Base-by-base conservation (phyloP, 1,284 basidiomycete genomes). In the Trichosporon faecale region DNA sequence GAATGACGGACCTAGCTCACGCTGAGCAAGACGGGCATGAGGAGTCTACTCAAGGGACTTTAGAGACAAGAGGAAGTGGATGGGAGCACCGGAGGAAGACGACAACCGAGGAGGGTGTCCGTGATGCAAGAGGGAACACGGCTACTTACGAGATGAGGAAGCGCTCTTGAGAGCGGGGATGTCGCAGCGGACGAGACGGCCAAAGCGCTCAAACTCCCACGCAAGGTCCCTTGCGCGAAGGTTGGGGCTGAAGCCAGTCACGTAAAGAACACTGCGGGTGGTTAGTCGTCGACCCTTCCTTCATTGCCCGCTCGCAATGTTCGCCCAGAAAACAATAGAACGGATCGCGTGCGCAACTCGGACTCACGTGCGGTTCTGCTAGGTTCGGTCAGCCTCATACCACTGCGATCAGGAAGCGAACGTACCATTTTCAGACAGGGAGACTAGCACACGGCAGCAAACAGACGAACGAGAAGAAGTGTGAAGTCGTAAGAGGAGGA, bases 171-270 rank as follows among this genome's bases (percentile, higher is more conserved):
- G 91, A 2, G 93, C 93, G 16, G 93, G 93, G 27, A 95, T 92
- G 80, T 95, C 93, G 84, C 93, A 95, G 74, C 93, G 90, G 46
- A 82, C 76, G 31, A 82, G 75, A 31, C 80, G 77, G 35, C 81
- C 88, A 72, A 79, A 93, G 90, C 91, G 87, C 86, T 94, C 92
- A 77, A 94, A 94, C 82, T 94, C 92, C 79, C 87, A 92, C 0
- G 92, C 93, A 9, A 94, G 88, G 79, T 93, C 92, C 68, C 89
- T 87, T 12, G 92, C 92, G 64, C 91, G 89, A 8, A 91, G 92
- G 31, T 88, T 84, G 27, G 90, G 88, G 76, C 91, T 89, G 80
- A 94, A 94, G 55, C 92, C 92, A 78, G 91, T 91, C 67, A 94
- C 92, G 80, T 93, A 93, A 72, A 94, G 88, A 74, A 94, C 93